These are phyloP conservation scores for Gossypium gossypioides DNA, from an alignment of 441 rosid genomes.

Conservation along the genomic window DNA sequence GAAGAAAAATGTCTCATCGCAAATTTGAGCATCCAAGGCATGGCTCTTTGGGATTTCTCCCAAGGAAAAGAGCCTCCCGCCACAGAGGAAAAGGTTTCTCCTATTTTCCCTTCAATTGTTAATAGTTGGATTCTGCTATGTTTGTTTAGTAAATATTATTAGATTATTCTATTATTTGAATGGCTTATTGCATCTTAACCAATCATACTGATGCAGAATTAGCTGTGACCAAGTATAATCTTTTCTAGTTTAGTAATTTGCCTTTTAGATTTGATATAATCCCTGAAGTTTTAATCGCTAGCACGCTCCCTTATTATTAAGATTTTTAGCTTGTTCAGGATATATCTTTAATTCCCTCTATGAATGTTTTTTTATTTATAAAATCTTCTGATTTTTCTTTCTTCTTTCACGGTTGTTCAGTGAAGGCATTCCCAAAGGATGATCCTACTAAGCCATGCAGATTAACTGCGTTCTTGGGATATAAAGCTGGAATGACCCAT, in stretches of 20 bases:
- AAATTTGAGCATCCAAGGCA: constrained; percentile 66
- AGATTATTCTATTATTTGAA: neutral
- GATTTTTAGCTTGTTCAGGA: neutral
- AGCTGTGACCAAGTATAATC: neutral
- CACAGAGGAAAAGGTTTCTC: constrained; percentile 51
- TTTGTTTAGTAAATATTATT: neutral
- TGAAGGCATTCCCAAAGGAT: constrained; percentile 60
- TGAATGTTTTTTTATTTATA: neutral
- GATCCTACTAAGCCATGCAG: constrained; percentile 46
- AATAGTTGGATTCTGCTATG: neutral
- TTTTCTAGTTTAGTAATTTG: neutral
- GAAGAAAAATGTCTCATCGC: constrained; percentile 49
- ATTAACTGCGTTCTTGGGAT: constrained; percentile 51
- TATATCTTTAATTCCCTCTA: neutral
- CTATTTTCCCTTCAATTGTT: neutral
- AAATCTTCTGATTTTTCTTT: neutral
- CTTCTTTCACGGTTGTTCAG: constrained; percentile 16
- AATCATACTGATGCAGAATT: neutral
- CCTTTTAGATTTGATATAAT: neutral
- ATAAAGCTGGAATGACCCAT: constrained; percentile 69
- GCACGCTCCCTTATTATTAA: neutral
- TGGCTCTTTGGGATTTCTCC: constrained; percentile 61
- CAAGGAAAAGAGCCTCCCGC: constrained; percentile 53
- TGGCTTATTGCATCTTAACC: neutral
- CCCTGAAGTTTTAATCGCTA: neutral